These are phyloP conservation scores for Bipolaris oryzae DNA, from an alignment of 2,329 filamentous ascomycete species.

Conservation along the genomic window DNA sequence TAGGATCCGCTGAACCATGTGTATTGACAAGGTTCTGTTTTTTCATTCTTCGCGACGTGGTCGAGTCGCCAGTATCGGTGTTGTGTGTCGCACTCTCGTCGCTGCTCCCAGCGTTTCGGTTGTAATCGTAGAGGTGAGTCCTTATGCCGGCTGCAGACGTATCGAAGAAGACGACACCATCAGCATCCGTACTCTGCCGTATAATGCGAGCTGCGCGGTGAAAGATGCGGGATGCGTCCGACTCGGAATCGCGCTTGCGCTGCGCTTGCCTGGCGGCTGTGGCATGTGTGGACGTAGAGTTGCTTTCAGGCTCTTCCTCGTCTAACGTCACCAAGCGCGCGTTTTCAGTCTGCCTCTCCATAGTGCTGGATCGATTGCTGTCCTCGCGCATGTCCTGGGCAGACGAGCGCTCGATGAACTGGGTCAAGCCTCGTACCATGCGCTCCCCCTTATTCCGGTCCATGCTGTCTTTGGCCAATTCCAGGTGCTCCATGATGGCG, in stretches of 20 bases:
- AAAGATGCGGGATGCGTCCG: constrained; percentile 38
- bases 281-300: constrained; percentile 6
- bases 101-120: constrained; percentile 24
- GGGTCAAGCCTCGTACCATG: constrained; percentile 44
- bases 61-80: constrained; percentile 39
- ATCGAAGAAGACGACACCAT: constrained; percentile 47
- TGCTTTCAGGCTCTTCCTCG: constrained; percentile 24
- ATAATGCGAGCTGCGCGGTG: constrained; percentile 46
- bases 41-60: constrained; percentile 26
- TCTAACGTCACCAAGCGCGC: constrained; percentile 37
- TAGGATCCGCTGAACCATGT: constrained; percentile 3
- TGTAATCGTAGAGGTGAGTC: constrained; percentile 30
- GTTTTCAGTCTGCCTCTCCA: constrained; percentile 45
- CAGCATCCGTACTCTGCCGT: constrained; percentile 39
- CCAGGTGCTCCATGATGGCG: constrained; percentile 42
- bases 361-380: constrained; percentile 27
- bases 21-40: constrained; percentile 14
- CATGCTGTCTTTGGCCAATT: constrained; percentile 36
- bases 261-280: constrained; percentile 23
- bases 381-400: constrained; percentile 28
- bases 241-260: constrained; percentile 32
- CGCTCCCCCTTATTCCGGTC: constrained; percentile 36
- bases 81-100: constrained; percentile 40
- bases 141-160: constrained; percentile 40
- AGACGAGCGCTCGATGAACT: constrained; percentile 42